phyloP scores from a whole-genome alignment of 371 early-diverging fungal species.

The Basidiobolus meristosporus region DNA sequence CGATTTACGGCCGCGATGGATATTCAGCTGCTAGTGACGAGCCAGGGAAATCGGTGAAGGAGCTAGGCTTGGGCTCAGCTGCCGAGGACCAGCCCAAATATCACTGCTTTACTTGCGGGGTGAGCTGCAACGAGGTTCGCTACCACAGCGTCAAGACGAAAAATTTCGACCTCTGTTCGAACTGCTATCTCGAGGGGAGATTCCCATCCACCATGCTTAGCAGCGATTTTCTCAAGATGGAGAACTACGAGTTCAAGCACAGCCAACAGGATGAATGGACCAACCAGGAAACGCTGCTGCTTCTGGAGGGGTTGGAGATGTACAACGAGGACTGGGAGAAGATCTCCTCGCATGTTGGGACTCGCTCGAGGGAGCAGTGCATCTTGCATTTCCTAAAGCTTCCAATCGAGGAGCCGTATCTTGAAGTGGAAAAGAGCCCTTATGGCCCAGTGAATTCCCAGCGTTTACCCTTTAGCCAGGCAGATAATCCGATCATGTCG shows the following conservation, averaged over 20 bases:
- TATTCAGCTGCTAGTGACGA: conserved; percentile 6
- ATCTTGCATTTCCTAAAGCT: conserved; percentile 86
- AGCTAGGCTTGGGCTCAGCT: conserved; percentile 4
- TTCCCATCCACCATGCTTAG: conserved; percentile 72
- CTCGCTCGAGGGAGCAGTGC: conserved; percentile 84
- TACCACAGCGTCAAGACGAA: conserved; percentile 70
- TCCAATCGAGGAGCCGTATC: conserved; percentile 86
- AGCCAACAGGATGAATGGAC: conserved; percentile 61
- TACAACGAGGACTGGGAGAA: conserved; percentile 93
- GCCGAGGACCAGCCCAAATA: conserved; percentile 14
- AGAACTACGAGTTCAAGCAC: conserved; percentile 20
- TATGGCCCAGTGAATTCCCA: conserved; percentile 39
- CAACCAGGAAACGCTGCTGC: conserved; percentile 80
- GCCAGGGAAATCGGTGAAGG: neutral
- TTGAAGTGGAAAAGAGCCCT: conserved; percentile 15
- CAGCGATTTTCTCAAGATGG: conserved; percentile 74
- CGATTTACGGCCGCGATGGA: conserved; percentile 23
- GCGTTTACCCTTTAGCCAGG: conserved; percentile 60
- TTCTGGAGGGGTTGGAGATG: conserved; percentile 92
- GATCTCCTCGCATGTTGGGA: conserved; percentile 86
- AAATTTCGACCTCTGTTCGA: conserved; percentile 66
- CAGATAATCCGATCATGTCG: conserved; percentile 92
- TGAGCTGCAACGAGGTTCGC: conserved; percentile 58
- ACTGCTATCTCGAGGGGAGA: conserved; percentile 84
- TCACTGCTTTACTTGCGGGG: conserved; percentile 76